These are phyloP conservation scores for Actinomortierella ambigua DNA, from an alignment of 371 early-diverging fungal genomes.

Conservation along the genomic window DNA sequence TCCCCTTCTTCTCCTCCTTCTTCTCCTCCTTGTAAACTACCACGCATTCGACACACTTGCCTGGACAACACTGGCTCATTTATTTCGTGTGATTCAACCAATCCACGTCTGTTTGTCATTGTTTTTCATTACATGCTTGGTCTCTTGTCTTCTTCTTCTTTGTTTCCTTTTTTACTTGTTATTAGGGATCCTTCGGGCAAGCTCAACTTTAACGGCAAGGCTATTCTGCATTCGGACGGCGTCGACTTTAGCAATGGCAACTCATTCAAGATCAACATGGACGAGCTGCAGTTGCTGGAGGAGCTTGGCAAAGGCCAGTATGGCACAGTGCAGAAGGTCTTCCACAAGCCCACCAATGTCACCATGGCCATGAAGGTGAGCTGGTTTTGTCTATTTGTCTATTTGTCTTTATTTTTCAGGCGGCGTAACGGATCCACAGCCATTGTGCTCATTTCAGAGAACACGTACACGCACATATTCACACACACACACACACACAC, in stretches of 20 bases:
- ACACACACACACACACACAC: too few species aligned
- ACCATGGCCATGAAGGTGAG: conserved; percentile 91
- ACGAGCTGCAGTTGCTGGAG: conserved; percentile 76
- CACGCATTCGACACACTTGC: too few species aligned
- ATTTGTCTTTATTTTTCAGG: not conserved
- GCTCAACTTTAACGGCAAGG: conserved; percentile 91
- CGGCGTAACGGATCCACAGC: too few species aligned
- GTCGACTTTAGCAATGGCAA: conserved; percentile 91
- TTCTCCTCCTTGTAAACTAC: too few species aligned
- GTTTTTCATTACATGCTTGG: too few species aligned
- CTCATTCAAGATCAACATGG: conserved; percentile 88
- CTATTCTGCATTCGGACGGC: conserved; percentile 87
- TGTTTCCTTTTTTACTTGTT: not conserved
- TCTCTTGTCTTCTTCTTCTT: conserved; percentile 3
- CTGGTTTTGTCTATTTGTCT: not conserved
- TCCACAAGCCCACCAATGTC: conserved; percentile 86
- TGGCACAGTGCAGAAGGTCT: conserved; percentile 91
- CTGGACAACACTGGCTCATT: too few species aligned
- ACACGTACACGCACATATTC: too few species aligned
- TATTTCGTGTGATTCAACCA: too few species aligned
- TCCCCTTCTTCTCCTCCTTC: not conserved
- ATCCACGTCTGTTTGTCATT: too few species aligned
- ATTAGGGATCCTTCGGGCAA: conserved; percentile 86
- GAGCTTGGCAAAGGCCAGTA: conserved; percentile 93
- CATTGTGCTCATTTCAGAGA: too few species aligned